These are phyloP conservation scores for Periconia sp. DNA, from an alignment of 2,329 filamentous ascomycete genomes.

Conservation along the genomic window DNA sequence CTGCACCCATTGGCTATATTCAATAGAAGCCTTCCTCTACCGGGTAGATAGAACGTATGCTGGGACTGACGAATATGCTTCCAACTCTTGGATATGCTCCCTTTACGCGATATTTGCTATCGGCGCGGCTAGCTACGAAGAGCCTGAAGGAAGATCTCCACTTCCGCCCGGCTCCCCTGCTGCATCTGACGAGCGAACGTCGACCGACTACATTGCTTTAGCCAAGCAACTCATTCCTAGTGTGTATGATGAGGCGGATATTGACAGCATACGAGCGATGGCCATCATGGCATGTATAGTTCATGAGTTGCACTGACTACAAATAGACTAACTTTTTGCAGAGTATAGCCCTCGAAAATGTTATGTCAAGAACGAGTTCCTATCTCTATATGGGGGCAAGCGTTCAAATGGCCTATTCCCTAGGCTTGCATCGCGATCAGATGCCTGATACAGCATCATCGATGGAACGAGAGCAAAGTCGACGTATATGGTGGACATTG, in stretches of 20 bases:
- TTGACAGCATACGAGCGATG: constrained; percentile 41
- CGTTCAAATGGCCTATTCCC: constrained; percentile 40
- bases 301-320: not conserved
- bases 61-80: constrained; percentile 14
- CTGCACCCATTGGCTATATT: constrained; percentile 41
- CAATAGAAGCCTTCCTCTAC: constrained; percentile 33
- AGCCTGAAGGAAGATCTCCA: constrained; percentile 23
- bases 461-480: constrained; percentile 37
- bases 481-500: constrained; percentile 43
- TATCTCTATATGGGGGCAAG: constrained; percentile 42
- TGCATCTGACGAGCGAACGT: constrained; percentile 24
- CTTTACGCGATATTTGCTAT: constrained; percentile 41
- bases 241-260: constrained; percentile 40
- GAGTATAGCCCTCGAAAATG: constrained; percentile 39
- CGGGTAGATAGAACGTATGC: constrained; percentile 38
- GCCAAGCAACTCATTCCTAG: constrained; percentile 36
- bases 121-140: constrained; percentile 27
- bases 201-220: constrained; percentile 35
- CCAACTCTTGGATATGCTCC: constrained; percentile 41
- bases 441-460: constrained; percentile 26
- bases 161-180: constrained; percentile 18
- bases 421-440: constrained; percentile 40
- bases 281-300: constrained; percentile 34
- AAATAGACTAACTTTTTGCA: constrained; percentile 14
- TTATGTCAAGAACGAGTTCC: constrained; percentile 37